Conservation (phyloP, 1,284 basidiomycete genomes). For the Apiotrichum sp. region DNA sequence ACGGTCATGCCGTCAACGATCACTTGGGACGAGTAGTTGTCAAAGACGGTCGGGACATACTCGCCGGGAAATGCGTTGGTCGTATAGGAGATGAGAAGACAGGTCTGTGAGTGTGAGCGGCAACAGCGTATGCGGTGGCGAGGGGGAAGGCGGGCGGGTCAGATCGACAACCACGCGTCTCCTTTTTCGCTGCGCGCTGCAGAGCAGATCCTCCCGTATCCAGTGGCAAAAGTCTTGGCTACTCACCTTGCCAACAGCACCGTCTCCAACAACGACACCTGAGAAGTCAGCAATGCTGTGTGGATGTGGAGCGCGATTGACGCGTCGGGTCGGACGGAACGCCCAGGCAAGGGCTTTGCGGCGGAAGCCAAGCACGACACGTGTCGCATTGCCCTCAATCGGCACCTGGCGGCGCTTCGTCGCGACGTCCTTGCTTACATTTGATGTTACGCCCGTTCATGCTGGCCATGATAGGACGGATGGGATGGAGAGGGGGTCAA, state of each 20-base stretch:
- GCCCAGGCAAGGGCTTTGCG: too few species aligned
- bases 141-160: background rate
- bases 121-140: background rate
- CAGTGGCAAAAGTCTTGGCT: too few species aligned
- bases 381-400: too few species aligned
- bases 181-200: background rate
- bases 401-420: too few species aligned
- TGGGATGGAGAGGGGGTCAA: background rate
- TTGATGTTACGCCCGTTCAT: conserved; percentile 13
- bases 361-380: too few species aligned
- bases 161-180: too few species aligned
- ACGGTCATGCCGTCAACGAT: conserved; percentile 99
- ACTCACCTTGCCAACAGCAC: conserved; percentile 95
- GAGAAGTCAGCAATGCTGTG: conserved; percentile 3
- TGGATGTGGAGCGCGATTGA: too few species aligned
- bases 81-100: conserved; percentile 93
- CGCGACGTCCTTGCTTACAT: conserved; percentile 13
- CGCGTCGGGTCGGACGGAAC: too few species aligned
- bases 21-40: conserved; percentile 57
- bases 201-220: too few species aligned
- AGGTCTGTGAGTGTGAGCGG: conserved; percentile 58
- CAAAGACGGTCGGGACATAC: conserved; percentile 81
- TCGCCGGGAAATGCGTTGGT: conserved; percentile 84
- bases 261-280: conserved; percentile 93
- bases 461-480: conserved; percentile 13